A percentile compares a stretch with the other conserved stretches of the same genome.
Conservation (phyloP, 108 stramenopile species). For the Fragilariopsis cylindrus region DNA sequence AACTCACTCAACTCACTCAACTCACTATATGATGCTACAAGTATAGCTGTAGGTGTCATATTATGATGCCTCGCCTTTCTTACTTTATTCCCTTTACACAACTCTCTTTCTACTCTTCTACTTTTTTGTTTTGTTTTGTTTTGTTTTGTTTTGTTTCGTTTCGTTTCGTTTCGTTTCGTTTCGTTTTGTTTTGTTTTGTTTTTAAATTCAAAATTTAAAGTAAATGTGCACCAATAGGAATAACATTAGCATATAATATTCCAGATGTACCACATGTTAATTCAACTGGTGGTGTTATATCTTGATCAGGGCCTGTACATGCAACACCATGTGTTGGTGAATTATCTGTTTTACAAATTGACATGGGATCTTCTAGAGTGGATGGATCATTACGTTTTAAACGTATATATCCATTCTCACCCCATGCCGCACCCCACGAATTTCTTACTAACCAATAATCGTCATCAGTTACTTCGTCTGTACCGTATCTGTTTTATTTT, state of each 20-base stretch:
- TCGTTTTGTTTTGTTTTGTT: not conserved
- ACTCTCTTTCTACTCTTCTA: no score
- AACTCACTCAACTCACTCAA: no score
- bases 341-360: conserved; percentile 64
- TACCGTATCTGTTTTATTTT: conserved; percentile 52
- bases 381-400: conserved; percentile 60
- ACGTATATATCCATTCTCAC: conserved; percentile 83
- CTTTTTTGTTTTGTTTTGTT: no score
- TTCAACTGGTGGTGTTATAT: conserved; percentile 39
- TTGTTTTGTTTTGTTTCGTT: not conserved
- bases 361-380: conserved; percentile 41
- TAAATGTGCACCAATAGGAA: conserved; percentile 61
- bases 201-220: not conserved
- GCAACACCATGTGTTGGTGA: conserved; percentile 74
- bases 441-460: conserved; percentile 86
- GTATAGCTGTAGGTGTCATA: no score
- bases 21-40: no score
- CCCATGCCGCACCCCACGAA: conserved; percentile 79
- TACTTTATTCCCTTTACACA: no score
- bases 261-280: conserved; percentile 82
- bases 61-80: no score
- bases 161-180: no score
- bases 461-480: conserved; percentile 61
- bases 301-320: conserved; percentile 72
- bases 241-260: conserved; percentile 60